These are phyloP conservation scores for Gorgonomyces haynaldii DNA, from an alignment of 192 early-diverging fungal species.

Conservation along the genomic window DNA sequence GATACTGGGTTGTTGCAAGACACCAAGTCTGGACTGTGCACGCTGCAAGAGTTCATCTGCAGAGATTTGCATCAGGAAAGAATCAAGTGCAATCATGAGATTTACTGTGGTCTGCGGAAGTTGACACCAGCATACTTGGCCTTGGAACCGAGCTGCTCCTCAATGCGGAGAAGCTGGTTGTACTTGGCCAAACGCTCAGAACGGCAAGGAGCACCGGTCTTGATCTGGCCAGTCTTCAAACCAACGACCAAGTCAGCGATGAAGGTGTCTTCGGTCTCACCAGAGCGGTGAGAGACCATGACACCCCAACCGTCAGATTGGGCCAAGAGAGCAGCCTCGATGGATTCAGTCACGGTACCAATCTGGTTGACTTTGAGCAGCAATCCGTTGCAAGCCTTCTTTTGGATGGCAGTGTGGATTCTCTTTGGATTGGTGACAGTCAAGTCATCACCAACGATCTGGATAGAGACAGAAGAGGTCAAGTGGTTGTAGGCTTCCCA, in stretches of 20 bases:
- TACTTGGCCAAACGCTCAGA: constrained; percentile 96
- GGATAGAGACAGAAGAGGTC: constrained; percentile 45
- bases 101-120: constrained; percentile 58
- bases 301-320: constrained; percentile 92
- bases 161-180: constrained; percentile 95
- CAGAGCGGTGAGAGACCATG: constrained; percentile 99
- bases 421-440: constrained; percentile 90
- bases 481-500: constrained; percentile 84
- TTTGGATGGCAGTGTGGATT: constrained; percentile 78
- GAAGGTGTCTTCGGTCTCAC: constrained; percentile 95
- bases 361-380: constrained; percentile 99
- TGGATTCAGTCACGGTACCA: constrained; percentile 92
- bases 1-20: no score
- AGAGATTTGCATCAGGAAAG: not conserved
- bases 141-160: constrained; percentile 87
- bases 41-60: no score
- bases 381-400: constrained; percentile 89
- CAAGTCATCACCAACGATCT: constrained; percentile 96
- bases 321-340: constrained; percentile 54
- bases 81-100: not conserved
- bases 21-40: no score
- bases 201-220: constrained; percentile 97
- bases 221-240: constrained; percentile 85
- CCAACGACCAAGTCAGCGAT: constrained; percentile 97
- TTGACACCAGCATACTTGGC: constrained; percentile 88